Conservation (phyloP, 225 moss, liverwort and hornwort species). For the Marchantia polymorpha region DNA sequence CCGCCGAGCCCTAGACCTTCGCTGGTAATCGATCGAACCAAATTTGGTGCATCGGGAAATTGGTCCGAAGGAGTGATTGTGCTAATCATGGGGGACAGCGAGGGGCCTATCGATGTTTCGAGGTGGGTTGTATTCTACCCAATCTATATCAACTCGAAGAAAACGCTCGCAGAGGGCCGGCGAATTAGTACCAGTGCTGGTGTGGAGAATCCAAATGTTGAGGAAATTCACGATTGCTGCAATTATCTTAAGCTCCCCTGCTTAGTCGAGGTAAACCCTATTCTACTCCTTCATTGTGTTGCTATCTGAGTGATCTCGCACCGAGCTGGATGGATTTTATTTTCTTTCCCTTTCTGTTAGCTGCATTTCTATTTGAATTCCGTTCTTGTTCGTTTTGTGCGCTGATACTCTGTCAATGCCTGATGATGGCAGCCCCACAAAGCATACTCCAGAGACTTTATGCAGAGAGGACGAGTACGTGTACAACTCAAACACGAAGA, state of each 20-base stretch:
- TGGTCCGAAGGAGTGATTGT: neutral
- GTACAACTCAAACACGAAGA: slow-evolving; percentile 83
- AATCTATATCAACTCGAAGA: slow-evolving; percentile 80
- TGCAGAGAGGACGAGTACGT: slow-evolving; percentile 80
- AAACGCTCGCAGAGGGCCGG: slow-evolving; percentile 78
- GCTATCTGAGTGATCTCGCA: neutral
- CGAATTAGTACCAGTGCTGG: slow-evolving; percentile 58
- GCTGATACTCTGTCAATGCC: neutral
- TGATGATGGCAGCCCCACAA: slow-evolving; percentile 51
- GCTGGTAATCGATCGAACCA: too few species aligned
- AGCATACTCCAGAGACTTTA: slow-evolving; percentile 86
- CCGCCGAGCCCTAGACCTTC: too few species aligned
- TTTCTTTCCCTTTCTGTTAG: neutral
- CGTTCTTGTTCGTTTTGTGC: neutral
- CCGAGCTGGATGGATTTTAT: neutral
- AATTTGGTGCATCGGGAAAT: too few species aligned
- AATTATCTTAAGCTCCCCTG: slow-evolving; percentile 68
- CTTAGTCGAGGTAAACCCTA: slow-evolving; percentile 50
- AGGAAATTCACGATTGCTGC: slow-evolving; percentile 74
- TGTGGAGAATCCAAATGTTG: slow-evolving; percentile 70
- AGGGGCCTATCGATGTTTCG: slow-evolving; percentile 18
- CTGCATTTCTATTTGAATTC: neutral
- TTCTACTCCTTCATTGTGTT: neutral
- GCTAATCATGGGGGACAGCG: neutral
- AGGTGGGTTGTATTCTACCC: slow-evolving; percentile 86